These are phyloP conservation scores for Thalia dealbata DNA, from an alignment of 176 grass and related monocot species.

Conservation along the genomic window DNA sequence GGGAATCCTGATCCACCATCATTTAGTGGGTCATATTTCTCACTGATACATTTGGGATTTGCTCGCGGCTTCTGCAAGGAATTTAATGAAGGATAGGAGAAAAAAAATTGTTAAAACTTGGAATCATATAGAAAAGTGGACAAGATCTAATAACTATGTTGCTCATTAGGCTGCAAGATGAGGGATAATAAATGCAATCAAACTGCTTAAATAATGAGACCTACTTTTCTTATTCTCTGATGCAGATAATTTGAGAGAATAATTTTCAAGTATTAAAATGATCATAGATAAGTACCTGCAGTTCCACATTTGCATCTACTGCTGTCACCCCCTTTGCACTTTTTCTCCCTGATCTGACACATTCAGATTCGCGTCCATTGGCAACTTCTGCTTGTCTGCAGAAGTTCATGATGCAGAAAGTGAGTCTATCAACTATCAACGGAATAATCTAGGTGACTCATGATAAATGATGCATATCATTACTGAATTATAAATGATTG, in stretches of 20 bases:
- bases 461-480: background rate
- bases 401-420: background rate
- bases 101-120: background rate
- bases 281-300: conserved; percentile 30
- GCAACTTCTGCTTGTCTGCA: conserved; percentile 40
- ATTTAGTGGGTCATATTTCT: conserved; percentile 53
- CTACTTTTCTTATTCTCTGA: background rate
- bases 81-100: background rate
- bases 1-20: conserved; percentile 55
- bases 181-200: no score
- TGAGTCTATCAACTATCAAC: no score
- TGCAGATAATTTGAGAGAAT: background rate
- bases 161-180: no score
- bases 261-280: background rate
- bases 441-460: background rate
- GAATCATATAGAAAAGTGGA: background rate
- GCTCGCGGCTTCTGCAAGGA: conserved; percentile 35
- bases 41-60: conserved; percentile 38
- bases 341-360: conserved; percentile 37
- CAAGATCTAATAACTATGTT: background rate
- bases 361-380: conserved; percentile 38
- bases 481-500: background rate
- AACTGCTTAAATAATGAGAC: no score
- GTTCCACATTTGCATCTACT: conserved; percentile 25
- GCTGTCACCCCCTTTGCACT: conserved; percentile 34